Evolutionary conservation across 164 flowering plant species (phyloP).

Genomic region (Tetrastigma voinierianum): DNA sequence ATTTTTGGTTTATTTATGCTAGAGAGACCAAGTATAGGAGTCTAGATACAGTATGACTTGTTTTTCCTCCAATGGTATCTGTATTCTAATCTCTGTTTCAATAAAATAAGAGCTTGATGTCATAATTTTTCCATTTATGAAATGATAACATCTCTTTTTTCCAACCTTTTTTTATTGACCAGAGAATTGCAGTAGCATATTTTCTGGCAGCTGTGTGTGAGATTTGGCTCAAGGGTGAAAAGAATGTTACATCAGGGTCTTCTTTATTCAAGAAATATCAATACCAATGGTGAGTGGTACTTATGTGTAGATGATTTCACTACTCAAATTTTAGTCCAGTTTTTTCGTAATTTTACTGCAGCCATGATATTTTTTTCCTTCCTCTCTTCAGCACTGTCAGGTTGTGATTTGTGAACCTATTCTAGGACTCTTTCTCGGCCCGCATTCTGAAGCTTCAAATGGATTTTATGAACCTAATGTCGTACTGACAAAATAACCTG

Average conservation of each 20-base stretch:
- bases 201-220: slow-evolving; percentile 65
- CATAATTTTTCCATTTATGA: neutral
- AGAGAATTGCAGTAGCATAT: slow-evolving; percentile 80
- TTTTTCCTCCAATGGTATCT: neutral
- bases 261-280: slow-evolving; percentile 55
- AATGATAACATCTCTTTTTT: neutral
- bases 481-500: neutral
- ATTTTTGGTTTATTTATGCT: neutral
- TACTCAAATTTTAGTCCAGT: neutral
- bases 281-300: slow-evolving; percentile 25
- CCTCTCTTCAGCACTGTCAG: neutral
- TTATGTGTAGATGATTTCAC: no score
- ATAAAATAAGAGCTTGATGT: neutral
- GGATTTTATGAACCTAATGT: neutral
- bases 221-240: slow-evolving; percentile 63
- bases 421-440: neutral
- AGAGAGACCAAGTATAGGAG: neutral
- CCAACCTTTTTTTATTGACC: slow-evolving; percentile 5
- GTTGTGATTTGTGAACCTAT: neutral
- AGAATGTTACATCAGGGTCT: slow-evolving; percentile 29
- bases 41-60: neutral
- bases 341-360: neutral
- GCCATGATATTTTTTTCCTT: neutral
- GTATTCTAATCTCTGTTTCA: neutral
- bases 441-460: neutral